Conservation (phyloP, 108 stramenopile genomes). For the Skeletonema costatum region DNA sequence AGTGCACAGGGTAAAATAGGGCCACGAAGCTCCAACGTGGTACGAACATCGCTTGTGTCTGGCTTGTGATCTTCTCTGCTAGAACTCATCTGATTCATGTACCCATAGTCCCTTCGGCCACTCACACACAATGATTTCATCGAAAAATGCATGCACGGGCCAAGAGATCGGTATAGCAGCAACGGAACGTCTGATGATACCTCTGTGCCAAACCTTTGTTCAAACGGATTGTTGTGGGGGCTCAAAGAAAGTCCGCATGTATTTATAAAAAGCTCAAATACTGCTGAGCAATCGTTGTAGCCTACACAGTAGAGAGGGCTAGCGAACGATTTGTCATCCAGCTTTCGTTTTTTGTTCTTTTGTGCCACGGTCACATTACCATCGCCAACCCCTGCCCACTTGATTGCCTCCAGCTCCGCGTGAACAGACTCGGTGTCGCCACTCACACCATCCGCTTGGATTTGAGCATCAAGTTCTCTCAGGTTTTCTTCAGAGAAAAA, state of each 20-base stretch:
- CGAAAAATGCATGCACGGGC: constrained; percentile 55
- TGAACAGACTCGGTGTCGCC: constrained; percentile 25
- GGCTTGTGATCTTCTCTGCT: not conserved
- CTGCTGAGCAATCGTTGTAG: constrained; percentile 57
- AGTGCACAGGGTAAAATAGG: constrained; percentile 65
- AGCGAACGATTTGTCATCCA: not conserved
- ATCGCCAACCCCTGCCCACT: constrained; percentile 41
- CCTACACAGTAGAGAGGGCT: constrained; percentile 51
- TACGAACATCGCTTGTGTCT: constrained; percentile 9
- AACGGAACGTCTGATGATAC: constrained; percentile 51
- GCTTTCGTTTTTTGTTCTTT: constrained; percentile 14
- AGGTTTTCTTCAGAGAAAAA: constrained; percentile 24
- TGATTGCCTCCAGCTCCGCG: constrained; percentile 68
- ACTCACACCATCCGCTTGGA: not conserved
- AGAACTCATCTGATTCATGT: constrained; percentile 23
- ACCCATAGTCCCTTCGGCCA: constrained; percentile 28
- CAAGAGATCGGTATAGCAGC: constrained; percentile 57
- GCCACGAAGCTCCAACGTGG: constrained; percentile 49
- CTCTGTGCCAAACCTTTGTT: not conserved
- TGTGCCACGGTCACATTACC: constrained; percentile 33
- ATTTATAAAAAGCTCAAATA: constrained; percentile 68
- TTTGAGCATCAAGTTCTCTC: not conserved
- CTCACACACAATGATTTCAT: constrained; percentile 42
- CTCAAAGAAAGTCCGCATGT: constrained; percentile 39
- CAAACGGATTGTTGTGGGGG: not conserved